These are phyloP conservation scores for Ascoidea rubescens DNA, from an alignment of 805 yeast species.

Conservation along the genomic window DNA sequence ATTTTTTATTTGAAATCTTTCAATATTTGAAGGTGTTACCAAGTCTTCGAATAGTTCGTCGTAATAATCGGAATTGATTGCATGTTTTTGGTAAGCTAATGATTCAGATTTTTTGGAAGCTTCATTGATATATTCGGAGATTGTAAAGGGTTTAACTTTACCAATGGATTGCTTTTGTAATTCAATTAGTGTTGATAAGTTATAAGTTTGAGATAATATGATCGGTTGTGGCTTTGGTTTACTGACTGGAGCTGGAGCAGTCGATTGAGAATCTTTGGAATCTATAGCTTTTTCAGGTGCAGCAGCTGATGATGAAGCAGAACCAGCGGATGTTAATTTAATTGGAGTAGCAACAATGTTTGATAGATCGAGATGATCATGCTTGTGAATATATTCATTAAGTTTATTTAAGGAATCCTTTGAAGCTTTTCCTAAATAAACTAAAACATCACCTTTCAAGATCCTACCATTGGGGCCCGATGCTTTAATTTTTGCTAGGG, in stretches of 20 bases:
- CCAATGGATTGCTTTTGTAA: slow-evolving; percentile 16
- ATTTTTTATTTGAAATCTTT: slow-evolving; percentile 26
- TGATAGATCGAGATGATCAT: slow-evolving; percentile 57
- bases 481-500: slow-evolving; percentile 58
- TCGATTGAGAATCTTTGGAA: slow-evolving; percentile 7
- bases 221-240: slow-evolving; percentile 22
- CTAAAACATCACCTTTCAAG: slow-evolving; percentile 83
- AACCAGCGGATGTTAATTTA: slow-evolving; percentile 5
- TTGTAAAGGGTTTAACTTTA: slow-evolving; percentile 17
- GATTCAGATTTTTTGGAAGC: slow-evolving; percentile 34
- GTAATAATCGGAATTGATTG: slow-evolving; percentile 29
- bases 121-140: slow-evolving; percentile 22
- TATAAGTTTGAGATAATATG: slow-evolving; percentile 19
- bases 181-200: slow-evolving; percentile 13
- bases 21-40: slow-evolving; percentile 28
- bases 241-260: slow-evolving; percentile 12
- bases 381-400: slow-evolving; percentile 38
- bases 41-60: slow-evolving; percentile 51
- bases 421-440: slow-evolving; percentile 63
- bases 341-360: slow-evolving; percentile 36
- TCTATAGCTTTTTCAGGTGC: slow-evolving; percentile 10
- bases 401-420: slow-evolving; percentile 37
- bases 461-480: slow-evolving; percentile 84
- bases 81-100: slow-evolving; percentile 25
- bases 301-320: slow-evolving; percentile 12